Base-by-base conservation (phyloP, 306 rosid species). In the Malus sylvestris region DNA sequence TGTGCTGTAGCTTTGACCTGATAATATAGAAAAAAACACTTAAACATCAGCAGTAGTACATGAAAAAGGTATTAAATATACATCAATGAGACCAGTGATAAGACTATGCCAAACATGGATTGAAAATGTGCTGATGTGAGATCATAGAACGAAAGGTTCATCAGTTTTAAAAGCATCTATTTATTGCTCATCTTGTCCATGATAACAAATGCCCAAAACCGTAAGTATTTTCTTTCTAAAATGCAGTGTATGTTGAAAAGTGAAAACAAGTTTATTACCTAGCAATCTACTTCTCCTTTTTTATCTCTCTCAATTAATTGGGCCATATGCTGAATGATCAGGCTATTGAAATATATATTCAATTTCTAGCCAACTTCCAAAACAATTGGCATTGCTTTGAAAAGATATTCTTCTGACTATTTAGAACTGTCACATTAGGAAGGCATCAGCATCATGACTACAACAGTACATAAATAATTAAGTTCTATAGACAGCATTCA, bases 1-100 rank as follows among this genome's bases (percentile, higher is more conserved):
- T 76, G 93, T 67, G 98, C 98, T 0, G 96, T 90, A 68, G 91
- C 89, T 92, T 89, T 95, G 51, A 90, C 98, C 98, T 95, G 81
- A 77, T 68, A 77, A 53, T 44, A 68, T 74, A 68, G 30, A 72
- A 45, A 76, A 40, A 16, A 42, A 67, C 63, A 57, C 60, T 32
- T 67, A 71, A 80, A 45, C 71, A 45, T 77, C 51, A 81, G 67
- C 40, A 65, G 45, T 32, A 52, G 45, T 35, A 69, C 12, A 68
- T 52, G 68, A 35, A 1, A 70, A 72, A 65, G 33, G 66, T 4
- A 68, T 18, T 19, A 19, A 30, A 70, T 30, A 49, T 22, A 16
- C 18, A 25, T 70, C 42, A 49, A 51, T 49, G 30, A 70, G 51
- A 49, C 13, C 61, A 51, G 42, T 18, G 18, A 46, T 18, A 25